These are phyloP conservation scores for Candolleomyces efflorescens DNA, from an alignment of 768 basidiomycete genomes.

Conservation along the genomic window DNA sequence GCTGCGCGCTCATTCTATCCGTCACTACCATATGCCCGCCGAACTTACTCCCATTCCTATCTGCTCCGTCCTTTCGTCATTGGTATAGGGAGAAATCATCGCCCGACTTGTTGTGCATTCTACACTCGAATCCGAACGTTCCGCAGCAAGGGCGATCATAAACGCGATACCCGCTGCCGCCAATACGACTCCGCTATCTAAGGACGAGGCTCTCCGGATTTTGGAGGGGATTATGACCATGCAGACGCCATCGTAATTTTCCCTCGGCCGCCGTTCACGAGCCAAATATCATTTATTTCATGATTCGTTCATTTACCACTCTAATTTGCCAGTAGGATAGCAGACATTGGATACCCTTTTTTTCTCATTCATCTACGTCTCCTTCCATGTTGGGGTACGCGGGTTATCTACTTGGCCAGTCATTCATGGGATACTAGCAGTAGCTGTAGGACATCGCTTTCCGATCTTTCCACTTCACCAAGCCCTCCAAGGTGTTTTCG, in stretches of 20 bases:
- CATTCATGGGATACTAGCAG: too few relatives aligned
- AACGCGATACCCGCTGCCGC: slow-evolving; percentile 4
- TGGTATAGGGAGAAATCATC: slow-evolving; percentile 68
- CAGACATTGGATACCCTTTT: too few relatives aligned
- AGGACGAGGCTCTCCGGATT: slow-evolving; percentile 35
- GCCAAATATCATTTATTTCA: not conserved
- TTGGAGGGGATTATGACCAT: slow-evolving; percentile 36
- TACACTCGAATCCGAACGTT: slow-evolving; percentile 26
- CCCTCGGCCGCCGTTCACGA: not conserved
- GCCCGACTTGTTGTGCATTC: slow-evolving; percentile 74
- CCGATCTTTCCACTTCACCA: too few relatives aligned
- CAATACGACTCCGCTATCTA: slow-evolving; percentile 21
- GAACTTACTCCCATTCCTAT: not conserved
- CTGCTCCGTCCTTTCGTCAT: not conserved
- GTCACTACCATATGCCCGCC: too few relatives aligned
- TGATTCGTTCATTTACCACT: too few relatives aligned
- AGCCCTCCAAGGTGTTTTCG: too few relatives aligned
- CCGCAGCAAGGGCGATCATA: not conserved
- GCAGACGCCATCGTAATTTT: not conserved
- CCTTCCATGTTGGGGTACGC: too few relatives aligned
- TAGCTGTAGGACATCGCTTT: too few relatives aligned
- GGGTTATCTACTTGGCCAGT: too few relatives aligned
- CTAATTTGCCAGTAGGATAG: too few relatives aligned
- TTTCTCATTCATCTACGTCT: too few relatives aligned
- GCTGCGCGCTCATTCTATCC: not conserved